phyloP scores from a whole-genome alignment of 345 rosid genomes.

The Limnanthes douglasii region DNA sequence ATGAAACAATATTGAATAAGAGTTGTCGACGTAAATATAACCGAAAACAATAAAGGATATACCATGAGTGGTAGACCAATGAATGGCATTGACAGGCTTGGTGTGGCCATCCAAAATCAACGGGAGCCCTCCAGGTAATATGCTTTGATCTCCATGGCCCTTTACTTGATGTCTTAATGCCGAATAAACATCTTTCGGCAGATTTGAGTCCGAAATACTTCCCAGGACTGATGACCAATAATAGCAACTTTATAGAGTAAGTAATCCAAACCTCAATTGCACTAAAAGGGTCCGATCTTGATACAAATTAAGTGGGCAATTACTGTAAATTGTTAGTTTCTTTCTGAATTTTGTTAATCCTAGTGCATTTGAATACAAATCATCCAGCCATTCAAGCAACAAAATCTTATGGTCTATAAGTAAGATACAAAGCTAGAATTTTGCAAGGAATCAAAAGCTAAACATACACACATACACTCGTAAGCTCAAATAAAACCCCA shows the following conservation, averaged over 20 bases:
- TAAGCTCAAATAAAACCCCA: not conserved
- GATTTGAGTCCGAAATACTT: constrained; percentile 34
- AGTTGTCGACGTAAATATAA: not conserved
- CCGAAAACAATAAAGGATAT: constrained; percentile 8
- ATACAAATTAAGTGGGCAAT: no score
- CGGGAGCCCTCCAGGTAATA: constrained; percentile 31
- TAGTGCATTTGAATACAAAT: no score
- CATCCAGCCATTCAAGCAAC: not conserved
- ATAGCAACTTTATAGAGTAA: constrained; percentile 4
- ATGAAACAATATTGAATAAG: constrained; percentile 2
- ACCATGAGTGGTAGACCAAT: constrained; percentile 74
- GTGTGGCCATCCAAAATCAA: constrained; percentile 35
- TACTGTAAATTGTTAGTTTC: no score
- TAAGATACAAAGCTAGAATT: not conserved
- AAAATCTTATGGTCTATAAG: not conserved
- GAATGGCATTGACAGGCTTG: constrained; percentile 58
- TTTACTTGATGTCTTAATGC: constrained; percentile 21
- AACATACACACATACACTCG: constrained; percentile 2
- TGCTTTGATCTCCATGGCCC: constrained; percentile 12
- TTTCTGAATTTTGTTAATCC: no score
- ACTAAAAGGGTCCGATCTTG: no score
- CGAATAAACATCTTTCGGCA: constrained; percentile 25
- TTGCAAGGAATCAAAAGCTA: not conserved
- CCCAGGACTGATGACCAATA: constrained; percentile 45
- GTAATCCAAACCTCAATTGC: not conserved